These are phyloP conservation scores for Acacia crassicarpa DNA, from an alignment of 306 rosid genomes.

Conservation along the genomic window DNA sequence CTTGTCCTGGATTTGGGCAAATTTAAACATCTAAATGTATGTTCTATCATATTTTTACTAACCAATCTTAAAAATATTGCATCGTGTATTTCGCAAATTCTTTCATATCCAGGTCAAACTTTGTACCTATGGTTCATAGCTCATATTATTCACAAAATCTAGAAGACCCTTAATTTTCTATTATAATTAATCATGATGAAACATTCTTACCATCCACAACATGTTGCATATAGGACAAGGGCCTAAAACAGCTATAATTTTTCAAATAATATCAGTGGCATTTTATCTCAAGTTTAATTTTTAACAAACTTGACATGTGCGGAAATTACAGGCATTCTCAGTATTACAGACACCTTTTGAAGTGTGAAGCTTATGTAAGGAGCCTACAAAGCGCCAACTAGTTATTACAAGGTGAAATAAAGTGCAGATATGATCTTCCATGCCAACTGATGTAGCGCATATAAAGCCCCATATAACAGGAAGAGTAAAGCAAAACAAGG, in stretches of 20 bases:
- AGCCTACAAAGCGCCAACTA: slow-evolving; percentile 3
- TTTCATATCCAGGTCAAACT: neutral
- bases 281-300: neutral
- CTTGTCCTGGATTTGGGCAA: neutral
- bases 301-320: neutral
- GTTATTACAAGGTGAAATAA: neutral
- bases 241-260: neutral
- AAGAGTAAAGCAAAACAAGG: neutral
- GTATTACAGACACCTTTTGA: neutral
- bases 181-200: neutral
- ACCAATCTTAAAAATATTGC: too few relatives aligned
- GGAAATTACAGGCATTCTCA: neutral
- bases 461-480: slow-evolving; percentile 13
- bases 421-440: slow-evolving; percentile 14
- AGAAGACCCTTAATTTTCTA: neutral
- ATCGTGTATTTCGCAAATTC: neutral
- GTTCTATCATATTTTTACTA: too few relatives aligned
- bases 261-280: neutral
- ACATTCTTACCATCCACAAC: neutral
- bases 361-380: neutral
- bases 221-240: neutral
- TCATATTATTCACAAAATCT: neutral
- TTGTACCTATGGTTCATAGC: neutral
- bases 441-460: slow-evolving; percentile 10
- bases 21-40: neutral